Evolutionary conservation across 2,329 filamentous ascomycete genomes (phyloP), one percentile per base, ranked within the genome.

Genomic region (Blumeria graminis): DNA sequence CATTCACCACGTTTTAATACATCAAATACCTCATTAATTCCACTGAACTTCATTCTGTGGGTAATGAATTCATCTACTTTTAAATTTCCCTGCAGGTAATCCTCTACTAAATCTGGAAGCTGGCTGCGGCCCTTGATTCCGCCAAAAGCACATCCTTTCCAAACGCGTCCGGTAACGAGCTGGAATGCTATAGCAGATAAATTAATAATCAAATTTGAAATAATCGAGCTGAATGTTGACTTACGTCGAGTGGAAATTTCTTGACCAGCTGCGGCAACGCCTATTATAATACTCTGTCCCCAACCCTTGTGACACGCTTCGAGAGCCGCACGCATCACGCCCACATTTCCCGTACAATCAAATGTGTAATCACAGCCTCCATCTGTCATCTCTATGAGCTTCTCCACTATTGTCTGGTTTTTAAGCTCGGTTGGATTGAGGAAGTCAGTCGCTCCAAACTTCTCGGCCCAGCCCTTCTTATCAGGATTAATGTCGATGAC

Each of bases 41-140:
- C 80, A 59, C 73, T 72, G 48, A 98, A 74, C 3, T 76, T 77
- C 73, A 94, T 86, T 64, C 89, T 81, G 74, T 98, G 92, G 35
- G 92, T 98, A 73, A 98, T 96, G 75, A 96, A 96, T 74, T 98
- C 92, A 68, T 96, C 90, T 50, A 96, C 92, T 81, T 95, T 96
- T 68, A 98, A 82, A 67, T 84, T 78, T 64, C 89, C 89, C 56
- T 77, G 77, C 69, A 93, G 76, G 73, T 98, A 98, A 71, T 96
- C 90, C 62, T 80, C 73, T 28, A 98, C 88, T 43, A 98, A 81
- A 58, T 77, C 81, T 52, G 85, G 84, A 62, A 98, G 80, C 73
- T 98, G 92, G 36, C 85, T 82, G 67, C 92, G 89, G 63, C 92
- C 92, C 77, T 96, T 98, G 76, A 98, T 89, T 65, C 92, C 92